phyloP scores from a whole-genome alignment of 139 green algal genomes.

The Closterium sp. region DNA sequence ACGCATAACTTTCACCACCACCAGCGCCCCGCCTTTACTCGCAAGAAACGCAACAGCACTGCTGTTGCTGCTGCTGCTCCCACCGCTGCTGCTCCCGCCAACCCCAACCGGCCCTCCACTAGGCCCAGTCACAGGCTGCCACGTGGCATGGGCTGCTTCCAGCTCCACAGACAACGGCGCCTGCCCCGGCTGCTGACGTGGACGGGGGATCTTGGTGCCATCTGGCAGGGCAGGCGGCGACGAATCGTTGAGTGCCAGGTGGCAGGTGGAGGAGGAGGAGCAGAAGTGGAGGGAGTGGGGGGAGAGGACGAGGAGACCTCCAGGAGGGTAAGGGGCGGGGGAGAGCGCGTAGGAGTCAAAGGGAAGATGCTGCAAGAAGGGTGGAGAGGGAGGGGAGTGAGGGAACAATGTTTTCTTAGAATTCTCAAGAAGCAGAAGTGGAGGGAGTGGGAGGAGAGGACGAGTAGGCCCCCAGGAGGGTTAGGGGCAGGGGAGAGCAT shows the following conservation, averaged over 20 bases:
- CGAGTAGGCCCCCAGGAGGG: background rate
- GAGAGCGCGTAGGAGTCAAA: conserved; percentile 69
- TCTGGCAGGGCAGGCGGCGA: background rate
- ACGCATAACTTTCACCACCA: background rate
- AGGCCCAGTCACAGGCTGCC: conserved; percentile 20
- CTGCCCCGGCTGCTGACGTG: background rate
- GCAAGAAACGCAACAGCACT: background rate
- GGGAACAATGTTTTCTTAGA: background rate
- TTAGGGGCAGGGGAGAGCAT: background rate
- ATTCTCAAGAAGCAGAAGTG: too few species aligned
- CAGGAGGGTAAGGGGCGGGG: conserved; percentile 62
- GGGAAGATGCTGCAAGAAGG: conserved; percentile 60
- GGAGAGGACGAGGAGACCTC: conserved; percentile 80
- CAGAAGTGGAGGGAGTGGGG: conserved; percentile 76
- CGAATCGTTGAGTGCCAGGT: conserved; percentile 60
- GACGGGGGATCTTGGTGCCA: conserved; percentile 1
- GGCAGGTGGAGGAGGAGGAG: conserved; percentile 51
- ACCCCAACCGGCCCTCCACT: background rate
- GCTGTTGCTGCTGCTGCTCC: background rate
- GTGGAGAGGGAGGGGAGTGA: background rate
- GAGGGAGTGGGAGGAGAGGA: background rate
- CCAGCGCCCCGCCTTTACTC: background rate
- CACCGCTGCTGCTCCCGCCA: background rate
- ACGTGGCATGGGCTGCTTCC: conserved; percentile 48
- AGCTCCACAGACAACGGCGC: conserved; percentile 34